Evolutionary conservation across 305 asterid genomes (phyloP).

Genomic region (Plantago coronopus): DNA sequence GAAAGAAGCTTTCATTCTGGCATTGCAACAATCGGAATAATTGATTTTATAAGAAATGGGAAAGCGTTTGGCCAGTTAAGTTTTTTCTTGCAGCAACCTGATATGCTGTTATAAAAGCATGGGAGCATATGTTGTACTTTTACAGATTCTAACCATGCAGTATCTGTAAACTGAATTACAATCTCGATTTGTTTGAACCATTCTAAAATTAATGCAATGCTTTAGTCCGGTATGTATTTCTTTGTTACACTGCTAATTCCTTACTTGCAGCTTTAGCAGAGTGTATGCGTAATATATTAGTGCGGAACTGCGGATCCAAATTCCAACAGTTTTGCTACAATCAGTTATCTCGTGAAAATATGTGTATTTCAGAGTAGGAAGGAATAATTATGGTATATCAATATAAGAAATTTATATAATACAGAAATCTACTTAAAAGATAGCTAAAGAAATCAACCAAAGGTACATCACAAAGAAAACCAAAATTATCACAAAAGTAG

Average conservation of each 20-base stretch:
- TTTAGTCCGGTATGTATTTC: constrained; percentile 6
- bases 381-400: neutral
- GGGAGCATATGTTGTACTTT: constrained; percentile 18
- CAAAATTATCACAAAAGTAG: neutral
- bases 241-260: neutral
- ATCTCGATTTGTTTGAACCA: too few species aligned
- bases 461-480: constrained; percentile 15
- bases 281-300: too few species aligned
- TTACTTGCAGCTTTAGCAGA: constrained; percentile 2
- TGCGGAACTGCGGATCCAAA: too few species aligned
- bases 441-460: constrained; percentile 7
- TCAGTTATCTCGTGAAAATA: too few species aligned
- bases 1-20: constrained; percentile 64
- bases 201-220: neutral
- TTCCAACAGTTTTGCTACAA: too few species aligned
- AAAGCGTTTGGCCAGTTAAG: constrained; percentile 19
- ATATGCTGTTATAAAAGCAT: constrained; percentile 19
- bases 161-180: constrained; percentile 10
- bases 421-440: constrained; percentile 1
- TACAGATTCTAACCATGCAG: constrained; percentile 20
- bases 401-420: neutral
- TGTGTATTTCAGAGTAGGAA: too few species aligned
- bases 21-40: constrained; percentile 57
- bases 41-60: constrained; percentile 12
- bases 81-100: constrained; percentile 19